Percentiles rank a stretch among this genome's conserved stretches.
Conservation (phyloP, 2,329 filamentous ascomycete genomes). For the Boeremia exigua region DNA sequence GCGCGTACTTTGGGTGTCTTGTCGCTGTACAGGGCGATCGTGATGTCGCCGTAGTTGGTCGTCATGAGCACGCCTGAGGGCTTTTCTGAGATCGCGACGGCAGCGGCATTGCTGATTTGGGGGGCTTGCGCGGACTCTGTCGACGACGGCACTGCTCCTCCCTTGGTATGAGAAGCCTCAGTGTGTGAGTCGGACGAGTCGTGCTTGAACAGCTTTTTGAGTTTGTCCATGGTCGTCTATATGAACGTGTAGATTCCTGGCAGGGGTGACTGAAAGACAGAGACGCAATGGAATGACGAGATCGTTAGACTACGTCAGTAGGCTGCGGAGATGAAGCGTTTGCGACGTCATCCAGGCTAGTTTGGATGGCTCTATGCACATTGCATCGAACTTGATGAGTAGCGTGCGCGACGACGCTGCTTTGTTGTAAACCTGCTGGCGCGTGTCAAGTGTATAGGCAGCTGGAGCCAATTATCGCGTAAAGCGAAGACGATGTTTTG, state of each 20-base stretch:
- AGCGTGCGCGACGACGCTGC: no score
- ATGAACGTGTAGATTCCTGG: no score
- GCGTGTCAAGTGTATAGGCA: no score
- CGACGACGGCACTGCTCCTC: neutral
- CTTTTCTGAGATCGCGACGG: neutral
- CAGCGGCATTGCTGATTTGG: neutral
- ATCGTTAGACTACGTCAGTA: no score
- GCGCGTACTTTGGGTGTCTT: slow-evolving; percentile 73
- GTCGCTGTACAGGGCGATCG: slow-evolving; percentile 84
- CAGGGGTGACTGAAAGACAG: no score
- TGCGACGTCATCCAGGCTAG: slow-evolving; percentile 3
- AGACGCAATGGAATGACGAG: neutral
- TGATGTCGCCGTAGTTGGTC: slow-evolving; percentile 73
- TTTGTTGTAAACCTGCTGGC: no score
- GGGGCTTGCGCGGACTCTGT: slow-evolving; percentile 4
- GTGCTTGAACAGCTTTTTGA: slow-evolving; percentile 13
- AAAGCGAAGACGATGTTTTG: no score
- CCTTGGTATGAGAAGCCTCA: neutral
- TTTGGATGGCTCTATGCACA: no score
- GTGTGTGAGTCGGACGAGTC: neutral
- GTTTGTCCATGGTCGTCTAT: slow-evolving; percentile 4
- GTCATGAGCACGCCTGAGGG: slow-evolving; percentile 5
- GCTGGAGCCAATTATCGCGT: no score
- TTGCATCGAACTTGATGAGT: no score
- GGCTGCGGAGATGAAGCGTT: neutral